Percentiles rank a stretch among this genome's conserved stretches.
phyloP scores from a whole-genome alignment of 352 stramenopile species.

The Globisporangium perplexum region DNA sequence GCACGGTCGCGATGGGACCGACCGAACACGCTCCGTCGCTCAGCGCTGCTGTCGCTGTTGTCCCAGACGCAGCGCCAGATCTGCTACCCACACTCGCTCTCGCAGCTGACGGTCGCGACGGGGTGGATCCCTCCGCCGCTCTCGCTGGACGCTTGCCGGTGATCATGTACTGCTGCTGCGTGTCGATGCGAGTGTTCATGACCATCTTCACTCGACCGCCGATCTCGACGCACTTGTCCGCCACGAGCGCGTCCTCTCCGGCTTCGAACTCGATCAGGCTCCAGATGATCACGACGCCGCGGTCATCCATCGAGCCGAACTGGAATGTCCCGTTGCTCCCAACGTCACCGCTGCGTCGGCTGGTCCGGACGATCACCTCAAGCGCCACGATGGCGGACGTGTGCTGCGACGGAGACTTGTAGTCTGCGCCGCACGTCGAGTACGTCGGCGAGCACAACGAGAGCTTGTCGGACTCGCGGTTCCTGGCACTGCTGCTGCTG shows the following conservation, averaged over 20 bases:
- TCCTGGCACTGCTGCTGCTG: not conserved
- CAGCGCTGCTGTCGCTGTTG: not conserved
- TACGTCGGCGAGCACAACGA: conserved; percentile 43
- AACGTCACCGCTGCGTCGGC: not conserved
- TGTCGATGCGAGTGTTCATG: conserved; percentile 58
- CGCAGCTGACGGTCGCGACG: not conserved
- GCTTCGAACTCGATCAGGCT: conserved; percentile 54
- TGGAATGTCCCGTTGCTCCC: conserved; percentile 35
- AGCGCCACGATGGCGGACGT: conserved; percentile 40
- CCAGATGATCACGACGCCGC: conserved; percentile 62
- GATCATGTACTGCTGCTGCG: conserved; percentile 37
- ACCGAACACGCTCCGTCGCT: conserved; percentile 14
- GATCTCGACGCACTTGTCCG: conserved; percentile 62
- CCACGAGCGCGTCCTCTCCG: conserved; percentile 32
- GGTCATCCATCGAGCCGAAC: conserved; percentile 68
- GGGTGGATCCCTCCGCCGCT: not conserved
- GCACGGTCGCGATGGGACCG: conserved; percentile 36
- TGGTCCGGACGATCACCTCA: conserved; percentile 23
- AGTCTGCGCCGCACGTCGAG: conserved; percentile 49
- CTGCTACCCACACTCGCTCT: too few relatives aligned
- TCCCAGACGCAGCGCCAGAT: not conserved
- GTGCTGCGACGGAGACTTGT: conserved; percentile 30
- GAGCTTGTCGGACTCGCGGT: not conserved
- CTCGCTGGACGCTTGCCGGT: conserved; percentile 2
- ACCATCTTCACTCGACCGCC: conserved; percentile 58